phyloP scores from a whole-genome alignment of 768 basidiomycete genomes.

The Boletus rex-veris region DNA sequence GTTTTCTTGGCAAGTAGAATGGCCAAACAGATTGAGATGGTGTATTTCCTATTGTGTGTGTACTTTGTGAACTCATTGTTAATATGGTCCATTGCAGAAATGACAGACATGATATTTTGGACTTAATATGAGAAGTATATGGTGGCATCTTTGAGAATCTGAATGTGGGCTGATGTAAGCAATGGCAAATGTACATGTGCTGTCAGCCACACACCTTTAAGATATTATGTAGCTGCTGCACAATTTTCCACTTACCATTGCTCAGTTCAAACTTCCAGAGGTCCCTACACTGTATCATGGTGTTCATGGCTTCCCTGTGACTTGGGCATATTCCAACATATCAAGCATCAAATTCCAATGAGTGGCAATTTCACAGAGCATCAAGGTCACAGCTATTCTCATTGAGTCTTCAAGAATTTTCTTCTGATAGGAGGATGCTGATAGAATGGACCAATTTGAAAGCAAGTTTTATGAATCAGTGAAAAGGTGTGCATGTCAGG shows the following conservation, averaged over 20 bases:
- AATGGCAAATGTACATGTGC: background rate
- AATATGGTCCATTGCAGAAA: background rate
- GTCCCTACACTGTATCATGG: background rate
- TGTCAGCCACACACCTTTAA: background rate
- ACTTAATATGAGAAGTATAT: background rate
- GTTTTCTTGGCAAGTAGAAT: background rate
- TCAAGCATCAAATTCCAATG: background rate
- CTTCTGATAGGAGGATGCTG: too few species aligned
- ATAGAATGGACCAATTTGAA: too few species aligned
- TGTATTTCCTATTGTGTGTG: background rate
- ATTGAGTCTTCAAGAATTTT: too few species aligned
- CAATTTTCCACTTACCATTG: background rate
- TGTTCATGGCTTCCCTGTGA: background rate
- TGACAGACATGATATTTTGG: background rate
- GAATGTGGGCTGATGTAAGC: background rate
- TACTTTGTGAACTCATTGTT: background rate
- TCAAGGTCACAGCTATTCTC: too few species aligned
- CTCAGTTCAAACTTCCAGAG: background rate
- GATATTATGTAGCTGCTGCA: background rate
- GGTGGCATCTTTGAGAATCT: background rate
- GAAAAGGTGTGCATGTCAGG: too few species aligned
- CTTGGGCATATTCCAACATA: background rate
- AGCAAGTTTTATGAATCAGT: too few species aligned
- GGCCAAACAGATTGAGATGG: background rate
- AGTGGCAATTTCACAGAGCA: too few species aligned